Conservation (phyloP, 257 asterid genomes). For the Cruciata laevipes region DNA sequence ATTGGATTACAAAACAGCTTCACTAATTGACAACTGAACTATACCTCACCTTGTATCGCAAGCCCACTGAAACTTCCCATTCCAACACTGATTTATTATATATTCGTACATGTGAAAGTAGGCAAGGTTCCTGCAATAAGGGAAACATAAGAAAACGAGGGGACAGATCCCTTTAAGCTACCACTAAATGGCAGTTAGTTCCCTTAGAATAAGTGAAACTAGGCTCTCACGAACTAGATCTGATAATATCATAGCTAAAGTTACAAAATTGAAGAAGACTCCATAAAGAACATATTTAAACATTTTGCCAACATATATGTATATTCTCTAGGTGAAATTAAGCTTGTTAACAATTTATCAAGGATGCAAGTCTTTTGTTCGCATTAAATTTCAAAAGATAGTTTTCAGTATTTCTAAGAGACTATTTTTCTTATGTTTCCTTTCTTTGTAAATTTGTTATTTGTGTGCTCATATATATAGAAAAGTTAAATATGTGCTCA, state of each 20-base stretch:
- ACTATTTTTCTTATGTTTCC: not conserved
- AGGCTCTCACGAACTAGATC: not conserved
- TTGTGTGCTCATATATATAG: not conserved
- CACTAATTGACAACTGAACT: conserved; percentile 14
- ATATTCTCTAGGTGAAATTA: not conserved
- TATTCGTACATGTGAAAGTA: conserved; percentile 82
- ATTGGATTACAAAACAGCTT: conserved; percentile 11
- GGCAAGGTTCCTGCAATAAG: conserved; percentile 70
- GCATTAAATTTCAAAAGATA: not conserved
- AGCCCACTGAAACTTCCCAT: conserved; percentile 96
- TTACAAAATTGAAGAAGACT: not conserved
- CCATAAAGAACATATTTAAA: not conserved
- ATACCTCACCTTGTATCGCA: conserved; percentile 78
- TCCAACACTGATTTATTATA: conserved; percentile 94
- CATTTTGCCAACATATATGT: not conserved
- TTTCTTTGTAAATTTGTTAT: not conserved
- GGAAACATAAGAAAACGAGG: conserved; percentile 8
- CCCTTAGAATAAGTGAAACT: not conserved
- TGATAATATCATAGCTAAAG: not conserved
- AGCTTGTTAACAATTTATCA: not conserved
- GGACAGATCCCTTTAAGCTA: not conserved
- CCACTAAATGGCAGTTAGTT: not conserved
- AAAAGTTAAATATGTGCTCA: not conserved
- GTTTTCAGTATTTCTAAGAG: not conserved
- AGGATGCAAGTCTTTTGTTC: not conserved